Evolutionary conservation across 2,329 filamentous ascomycete genomes (phyloP).

Genomic region (Talaromyces sp.): DNA sequence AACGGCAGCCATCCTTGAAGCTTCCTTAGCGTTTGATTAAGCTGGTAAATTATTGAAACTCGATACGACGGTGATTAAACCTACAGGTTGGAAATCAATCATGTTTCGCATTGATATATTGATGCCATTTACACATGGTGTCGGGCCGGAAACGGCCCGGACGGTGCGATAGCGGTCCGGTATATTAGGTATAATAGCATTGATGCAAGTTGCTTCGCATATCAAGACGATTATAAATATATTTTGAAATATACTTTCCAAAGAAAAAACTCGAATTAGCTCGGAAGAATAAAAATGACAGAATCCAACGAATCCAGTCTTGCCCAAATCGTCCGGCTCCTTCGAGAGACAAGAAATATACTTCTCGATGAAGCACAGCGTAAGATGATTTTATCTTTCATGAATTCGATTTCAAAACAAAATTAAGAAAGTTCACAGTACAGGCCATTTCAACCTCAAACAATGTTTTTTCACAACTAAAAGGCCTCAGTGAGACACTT

Average conservation of each 20-base stretch:
- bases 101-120: neutral
- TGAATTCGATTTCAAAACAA: neutral
- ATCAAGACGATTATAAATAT: neutral
- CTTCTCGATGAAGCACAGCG: neutral
- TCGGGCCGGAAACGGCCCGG: neutral
- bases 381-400: neutral
- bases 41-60: neutral
- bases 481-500: neutral
- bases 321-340: neutral
- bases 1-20: conserved; percentile 4
- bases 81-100: neutral
- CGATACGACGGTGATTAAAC: neutral
- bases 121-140: neutral
- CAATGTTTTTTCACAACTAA: neutral
- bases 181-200: neutral
- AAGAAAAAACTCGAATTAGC: neutral
- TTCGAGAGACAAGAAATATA: conserved; percentile 1
- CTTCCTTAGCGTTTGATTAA: neutral
- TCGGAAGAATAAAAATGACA: neutral
- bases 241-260: neutral
- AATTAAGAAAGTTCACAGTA: neutral
- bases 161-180: neutral
- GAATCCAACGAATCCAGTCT: neutral
- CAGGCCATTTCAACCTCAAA: neutral
- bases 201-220: neutral